Conservation (phyloP, 1,284 basidiomycete species). For the Cystobasidium pallidum region DNA sequence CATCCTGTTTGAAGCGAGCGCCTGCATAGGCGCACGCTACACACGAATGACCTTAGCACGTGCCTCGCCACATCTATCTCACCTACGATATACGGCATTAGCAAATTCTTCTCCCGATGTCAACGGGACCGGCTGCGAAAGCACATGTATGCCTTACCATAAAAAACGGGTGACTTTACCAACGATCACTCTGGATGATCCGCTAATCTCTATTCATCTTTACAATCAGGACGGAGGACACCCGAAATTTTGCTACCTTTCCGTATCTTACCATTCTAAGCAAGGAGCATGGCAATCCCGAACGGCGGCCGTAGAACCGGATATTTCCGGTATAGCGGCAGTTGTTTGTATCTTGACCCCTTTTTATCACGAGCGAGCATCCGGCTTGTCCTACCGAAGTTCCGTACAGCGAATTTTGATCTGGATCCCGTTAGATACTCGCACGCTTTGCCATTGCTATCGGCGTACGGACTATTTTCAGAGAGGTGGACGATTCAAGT, state of each 20-base stretch:
- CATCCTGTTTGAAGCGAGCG: too few species aligned
- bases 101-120: not conserved
- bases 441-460: slow-evolving; percentile 1
- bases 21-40: too few species aligned
- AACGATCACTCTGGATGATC: not conserved
- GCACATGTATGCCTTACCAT: not conserved
- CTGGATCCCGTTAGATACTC: slow-evolving; percentile 1
- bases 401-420: not conserved
- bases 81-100: too few species aligned
- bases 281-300: slow-evolving; percentile 1
- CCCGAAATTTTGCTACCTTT: slow-evolving; percentile 15
- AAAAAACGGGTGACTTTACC: slow-evolving; percentile 9
- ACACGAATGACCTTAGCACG: not conserved
- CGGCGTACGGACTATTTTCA: slow-evolving; percentile 3
- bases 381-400: not conserved
- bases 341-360: not conserved
- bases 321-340: not conserved
- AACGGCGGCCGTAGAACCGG: not conserved
- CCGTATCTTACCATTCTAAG: slow-evolving; percentile 22
- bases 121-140: slow-evolving; percentile 4
- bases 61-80: too few species aligned
- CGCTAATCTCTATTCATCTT: slow-evolving; percentile 5
- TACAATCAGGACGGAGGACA: not conserved
- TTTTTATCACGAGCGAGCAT: not conserved
- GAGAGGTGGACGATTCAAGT: not conserved